These are phyloP conservation scores for Pythium plurisporium DNA, from an alignment of 352 stramenopile species.

Conservation along the genomic window DNA sequence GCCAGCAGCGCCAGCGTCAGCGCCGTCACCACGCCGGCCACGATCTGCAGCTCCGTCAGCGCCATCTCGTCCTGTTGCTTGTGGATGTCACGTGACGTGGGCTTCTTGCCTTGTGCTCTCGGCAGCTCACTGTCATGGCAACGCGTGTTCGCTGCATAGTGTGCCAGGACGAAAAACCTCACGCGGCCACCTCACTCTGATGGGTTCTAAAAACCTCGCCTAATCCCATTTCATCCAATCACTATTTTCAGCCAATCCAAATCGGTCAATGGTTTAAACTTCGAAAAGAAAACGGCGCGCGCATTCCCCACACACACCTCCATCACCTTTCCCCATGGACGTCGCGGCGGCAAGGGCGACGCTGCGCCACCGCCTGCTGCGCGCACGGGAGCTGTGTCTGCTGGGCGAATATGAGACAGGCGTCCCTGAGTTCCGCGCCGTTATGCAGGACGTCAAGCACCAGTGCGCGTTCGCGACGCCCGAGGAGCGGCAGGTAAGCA, in stretches of 20 bases:
- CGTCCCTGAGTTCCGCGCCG: constrained; percentile 35
- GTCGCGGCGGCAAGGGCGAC: not conserved
- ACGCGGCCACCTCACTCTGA: not conserved
- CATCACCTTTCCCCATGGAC: not conserved
- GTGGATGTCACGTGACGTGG: not conserved
- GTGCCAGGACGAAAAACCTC: constrained; percentile 25
- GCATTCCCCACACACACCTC: not conserved
- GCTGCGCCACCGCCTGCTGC: constrained; percentile 35
- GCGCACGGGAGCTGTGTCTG: constrained; percentile 58
- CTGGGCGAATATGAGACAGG: constrained; percentile 55
- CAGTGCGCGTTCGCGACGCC: constrained; percentile 23
- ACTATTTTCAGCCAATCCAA: constrained; percentile 12
- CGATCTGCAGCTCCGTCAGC: constrained; percentile 70
- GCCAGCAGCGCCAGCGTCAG: constrained; percentile 54
- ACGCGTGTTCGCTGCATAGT: constrained; percentile 24
- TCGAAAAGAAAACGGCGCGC: constrained; percentile 9
- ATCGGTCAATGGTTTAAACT: constrained; percentile 3
- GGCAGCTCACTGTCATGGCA: constrained; percentile 15
- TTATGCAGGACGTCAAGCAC: constrained; percentile 31
- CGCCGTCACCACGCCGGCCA: constrained; percentile 54
- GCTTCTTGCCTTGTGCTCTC: not conserved
- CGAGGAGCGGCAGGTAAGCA: constrained; percentile 32
- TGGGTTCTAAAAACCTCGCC: constrained; percentile 5
- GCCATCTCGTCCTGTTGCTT: constrained; percentile 21
- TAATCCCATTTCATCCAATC: not conserved